Percentiles rank a stretch among this genome's conserved stretches.
Evolutionary conservation across 768 basidiomycete genomes (phyloP).

Genomic region (Mycena galericulata): DNA sequence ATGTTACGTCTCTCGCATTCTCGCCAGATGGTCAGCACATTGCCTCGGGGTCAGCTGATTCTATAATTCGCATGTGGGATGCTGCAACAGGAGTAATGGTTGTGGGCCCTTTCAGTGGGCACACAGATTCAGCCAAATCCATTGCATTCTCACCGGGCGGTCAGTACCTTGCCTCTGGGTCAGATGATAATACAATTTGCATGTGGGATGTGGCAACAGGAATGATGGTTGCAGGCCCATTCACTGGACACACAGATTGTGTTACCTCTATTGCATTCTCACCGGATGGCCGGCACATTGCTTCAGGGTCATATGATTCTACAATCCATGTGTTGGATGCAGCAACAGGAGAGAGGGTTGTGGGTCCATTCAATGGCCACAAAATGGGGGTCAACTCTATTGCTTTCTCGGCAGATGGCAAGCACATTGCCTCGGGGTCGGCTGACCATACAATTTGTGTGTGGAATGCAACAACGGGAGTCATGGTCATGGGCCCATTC

Average conservation of each 20-base stretch:
- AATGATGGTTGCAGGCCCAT: not conserved
- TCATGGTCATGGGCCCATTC: not conserved
- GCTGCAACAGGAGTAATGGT: too few relatives aligned
- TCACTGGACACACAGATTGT: not conserved
- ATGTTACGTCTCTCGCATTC: not conserved
- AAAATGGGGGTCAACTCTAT: not conserved
- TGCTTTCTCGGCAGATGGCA: not conserved
- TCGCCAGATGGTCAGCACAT: too few relatives aligned
- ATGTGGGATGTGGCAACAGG: too few relatives aligned
- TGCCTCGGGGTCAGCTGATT: too few relatives aligned
- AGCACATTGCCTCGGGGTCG: not conserved
- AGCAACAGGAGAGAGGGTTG: not conserved
- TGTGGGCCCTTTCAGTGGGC: too few relatives aligned
- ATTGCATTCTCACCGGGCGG: too few relatives aligned
- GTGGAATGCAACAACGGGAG: not conserved
- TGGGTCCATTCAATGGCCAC: not conserved
- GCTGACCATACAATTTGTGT: not conserved
- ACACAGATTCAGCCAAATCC: too few relatives aligned
- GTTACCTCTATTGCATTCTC: not conserved
- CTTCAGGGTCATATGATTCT: not conserved
- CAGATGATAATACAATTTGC: too few relatives aligned
- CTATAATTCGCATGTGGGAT: too few relatives aligned
- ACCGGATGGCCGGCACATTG: not conserved
- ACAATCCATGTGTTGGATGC: not conserved
- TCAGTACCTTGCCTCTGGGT: too few relatives aligned